Base-by-base conservation (phyloP, 768 basidiomycete species). In the Tricholoma matsutake region DNA sequence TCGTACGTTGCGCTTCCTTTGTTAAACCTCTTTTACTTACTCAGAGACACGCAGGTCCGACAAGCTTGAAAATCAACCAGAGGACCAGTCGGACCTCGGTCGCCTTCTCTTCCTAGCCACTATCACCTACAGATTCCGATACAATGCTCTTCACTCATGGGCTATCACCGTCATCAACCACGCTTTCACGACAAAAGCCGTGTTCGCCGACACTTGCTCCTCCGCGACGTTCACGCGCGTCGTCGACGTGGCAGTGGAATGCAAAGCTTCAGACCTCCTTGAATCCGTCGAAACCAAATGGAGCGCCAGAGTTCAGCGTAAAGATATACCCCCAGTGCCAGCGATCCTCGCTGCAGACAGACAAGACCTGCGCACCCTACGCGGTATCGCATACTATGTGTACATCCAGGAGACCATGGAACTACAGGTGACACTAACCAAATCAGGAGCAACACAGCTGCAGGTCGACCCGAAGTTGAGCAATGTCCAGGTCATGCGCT, bases 71-170 rank as follows among this genome's bases (percentile, higher is more conserved):
- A 68, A 73, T 6, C 79, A 76, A 6, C 78, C 78, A 64, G 68
- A 74, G 22, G 69, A 75, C 35, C 78, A 80, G 34, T 71, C 75
- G 16, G 68, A 74, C 34, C 62, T 78, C 29, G 76, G 79, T 55
- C 78, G 78, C 41, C 72, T 83, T 34, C 66, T 74, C 31, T 76
- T 75, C 39, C 77, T 86, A 47, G 75, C 80, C 45, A 74, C 77
- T 37, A 81, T 84, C 62, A 75, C 82, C 16, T 73, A 79, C 61
- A 82, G 80, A 60, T 82, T 82, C 68, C 75, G 78, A 41, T 82
- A 82, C 66, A 74, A 73, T 29, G 71, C 70, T 20, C 74, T 83
- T 62, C 77, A 80, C 61, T 65, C 64, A 18, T 86, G 83, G 83
- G 74, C 77, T 4, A 65, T 76, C 49, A 60, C 72, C 22, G 75